Evolutionary conservation across 495 filamentous ascomycete species (phyloP).

Genomic region (Daldinia childiae): DNA sequence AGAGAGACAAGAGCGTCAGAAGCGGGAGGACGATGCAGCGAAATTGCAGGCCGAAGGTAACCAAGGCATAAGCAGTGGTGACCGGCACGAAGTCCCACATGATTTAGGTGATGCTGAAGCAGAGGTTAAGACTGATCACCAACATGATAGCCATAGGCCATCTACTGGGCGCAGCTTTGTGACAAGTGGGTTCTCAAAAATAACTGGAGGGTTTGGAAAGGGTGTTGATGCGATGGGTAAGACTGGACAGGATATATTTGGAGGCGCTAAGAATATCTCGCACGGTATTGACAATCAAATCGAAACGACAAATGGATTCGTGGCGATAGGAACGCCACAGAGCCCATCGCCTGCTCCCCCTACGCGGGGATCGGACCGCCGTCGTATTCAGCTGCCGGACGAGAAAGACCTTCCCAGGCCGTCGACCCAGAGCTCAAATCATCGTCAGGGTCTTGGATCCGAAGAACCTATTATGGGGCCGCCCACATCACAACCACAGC

Average conservation of each 20-base stretch:
- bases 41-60: slow-evolving; percentile 69
- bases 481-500: slow-evolving; percentile 34
- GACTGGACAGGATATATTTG: slow-evolving; percentile 52
- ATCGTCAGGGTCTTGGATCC: slow-evolving; percentile 15
- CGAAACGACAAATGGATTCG: slow-evolving; percentile 65
- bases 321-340: slow-evolving; percentile 47
- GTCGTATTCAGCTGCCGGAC: slow-evolving; percentile 39
- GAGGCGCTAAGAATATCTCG: slow-evolving; percentile 65
- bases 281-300: slow-evolving; percentile 69
- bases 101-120: slow-evolving; percentile 73
- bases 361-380: slow-evolving; percentile 43
- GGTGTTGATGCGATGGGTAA: slow-evolving; percentile 50
- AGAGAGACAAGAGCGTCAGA: slow-evolving; percentile 58
- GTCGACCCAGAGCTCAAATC: slow-evolving; percentile 41
- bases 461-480: slow-evolving; percentile 45
- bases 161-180: slow-evolving; percentile 41
- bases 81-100: slow-evolving; percentile 82
- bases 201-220: slow-evolving; percentile 51
- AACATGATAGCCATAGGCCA: slow-evolving; percentile 31
- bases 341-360: slow-evolving; percentile 28
- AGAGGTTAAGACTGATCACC: slow-evolving; percentile 48
- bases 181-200: slow-evolving; percentile 49
- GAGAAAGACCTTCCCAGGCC: slow-evolving; percentile 43
- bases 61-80: slow-evolving; percentile 79
- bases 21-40: slow-evolving; percentile 65